Evolutionary conservation across 169 alveolate species (phyloP).

Genomic region (Theileria luwenshuni): DNA sequence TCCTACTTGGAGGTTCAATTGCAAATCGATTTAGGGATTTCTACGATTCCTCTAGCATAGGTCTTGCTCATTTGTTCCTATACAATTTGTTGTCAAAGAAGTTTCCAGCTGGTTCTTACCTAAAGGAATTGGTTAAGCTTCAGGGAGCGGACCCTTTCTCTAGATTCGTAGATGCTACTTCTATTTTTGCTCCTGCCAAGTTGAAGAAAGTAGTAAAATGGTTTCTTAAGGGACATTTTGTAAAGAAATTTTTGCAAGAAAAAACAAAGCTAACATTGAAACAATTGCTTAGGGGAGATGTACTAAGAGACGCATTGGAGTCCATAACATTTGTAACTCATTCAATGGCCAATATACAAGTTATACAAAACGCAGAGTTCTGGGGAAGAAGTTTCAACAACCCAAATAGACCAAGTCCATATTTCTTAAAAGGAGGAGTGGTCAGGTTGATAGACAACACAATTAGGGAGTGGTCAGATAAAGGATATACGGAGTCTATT

Average conservation of each 20-base stretch:
- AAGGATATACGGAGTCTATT: conserved; percentile 54
- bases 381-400: conserved; percentile 53
- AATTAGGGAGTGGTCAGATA: conserved; percentile 63
- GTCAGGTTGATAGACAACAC: conserved; percentile 37
- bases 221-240: conserved; percentile 69
- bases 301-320: conserved; percentile 67
- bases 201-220: conserved; percentile 67
- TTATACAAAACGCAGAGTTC: conserved; percentile 63
- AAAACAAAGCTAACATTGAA: conserved; percentile 68
- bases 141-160: conserved; percentile 61
- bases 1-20: conserved; percentile 43
- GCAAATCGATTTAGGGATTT: conserved; percentile 47
- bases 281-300: conserved; percentile 66
- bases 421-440: conserved; percentile 50
- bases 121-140: conserved; percentile 56
- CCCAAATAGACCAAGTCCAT: background rate
- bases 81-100: conserved; percentile 52
- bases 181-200: conserved; percentile 72
- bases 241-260: conserved; percentile 57
- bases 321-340: conserved; percentile 76
- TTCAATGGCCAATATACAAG: conserved; percentile 70
- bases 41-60: conserved; percentile 29
- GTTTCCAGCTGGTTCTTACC: conserved; percentile 63
- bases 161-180: conserved; percentile 73
- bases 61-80: conserved; percentile 49